phyloP scores from a whole-genome alignment of 148 eudicot genomes.

The Chenopodium album region DNA sequence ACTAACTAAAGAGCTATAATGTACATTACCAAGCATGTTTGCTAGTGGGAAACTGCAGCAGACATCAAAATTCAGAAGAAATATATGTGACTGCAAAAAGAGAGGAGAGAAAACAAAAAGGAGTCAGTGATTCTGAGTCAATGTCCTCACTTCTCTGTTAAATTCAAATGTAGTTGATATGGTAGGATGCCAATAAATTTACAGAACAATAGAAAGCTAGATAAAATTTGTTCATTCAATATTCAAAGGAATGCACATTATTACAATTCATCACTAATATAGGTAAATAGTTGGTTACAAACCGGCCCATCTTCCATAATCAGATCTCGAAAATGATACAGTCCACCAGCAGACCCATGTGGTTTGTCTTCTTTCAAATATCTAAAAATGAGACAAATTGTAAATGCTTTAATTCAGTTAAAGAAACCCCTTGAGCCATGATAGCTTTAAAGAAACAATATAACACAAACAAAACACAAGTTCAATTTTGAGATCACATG shows the following conservation, averaged over 20 bases:
- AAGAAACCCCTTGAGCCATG: neutral
- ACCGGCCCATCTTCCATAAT: conserved; percentile 94
- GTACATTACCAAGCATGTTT: conserved; percentile 65
- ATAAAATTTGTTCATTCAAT: neutral
- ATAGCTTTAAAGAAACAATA: neutral
- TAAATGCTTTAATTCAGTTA: neutral
- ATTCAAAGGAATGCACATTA: neutral
- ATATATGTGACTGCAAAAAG: conserved; percentile 71
- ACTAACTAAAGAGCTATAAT: conserved; percentile 9
- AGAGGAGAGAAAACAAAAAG: conserved; percentile 9
- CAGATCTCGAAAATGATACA: conserved; percentile 76
- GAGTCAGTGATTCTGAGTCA: conserved; percentile 8
- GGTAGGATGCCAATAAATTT: neutral
- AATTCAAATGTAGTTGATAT: neutral
- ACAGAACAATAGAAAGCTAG: neutral
- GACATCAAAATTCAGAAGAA: conserved; percentile 66
- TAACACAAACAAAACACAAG: neutral
- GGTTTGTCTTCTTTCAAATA: conserved; percentile 95
- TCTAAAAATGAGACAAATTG: conserved; percentile 32
- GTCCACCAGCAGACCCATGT: conserved; percentile 94
- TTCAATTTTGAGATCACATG: neutral
- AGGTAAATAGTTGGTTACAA: conserved; percentile 9
- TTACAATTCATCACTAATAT: neutral
- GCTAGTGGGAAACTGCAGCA: conserved; percentile 75
- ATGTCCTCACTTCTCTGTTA: neutral